Evolutionary conservation across 163 green algal genomes (phyloP), one percentile per base, ranked within the genome.

Genomic region (Scenedesmus sp.): DNA sequence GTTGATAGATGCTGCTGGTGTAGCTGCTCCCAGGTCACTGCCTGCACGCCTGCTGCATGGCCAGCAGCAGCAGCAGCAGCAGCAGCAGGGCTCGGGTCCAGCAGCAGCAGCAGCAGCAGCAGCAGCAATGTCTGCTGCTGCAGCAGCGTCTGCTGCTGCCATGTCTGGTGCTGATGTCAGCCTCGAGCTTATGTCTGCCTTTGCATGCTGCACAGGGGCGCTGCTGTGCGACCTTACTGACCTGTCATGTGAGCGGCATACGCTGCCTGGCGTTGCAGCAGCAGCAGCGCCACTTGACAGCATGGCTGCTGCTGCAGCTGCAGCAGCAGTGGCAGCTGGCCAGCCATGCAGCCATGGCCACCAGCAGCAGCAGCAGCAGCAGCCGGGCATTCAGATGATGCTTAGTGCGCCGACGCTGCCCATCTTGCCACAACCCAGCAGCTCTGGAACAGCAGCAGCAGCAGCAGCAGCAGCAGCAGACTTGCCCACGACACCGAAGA

Each of bases 121-220:
- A 64, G 84, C 9, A 64, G 62, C 34, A 23, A 55, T 76, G 83
- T 16, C 56, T 82, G 62, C 56, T 54, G 84, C 81, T 67, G 81
- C 81, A 18, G 56, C 81, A 67, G 81, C 81, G 26, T 46, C 34
- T 46, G 34, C 70, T 79, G 84, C 34, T 46, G 84, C 84, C 4
- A 89, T 26, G 60, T 86, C 52, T 26, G 46, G 84, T 26, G 84
- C 84, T 23, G 84, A 89, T 46, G 60, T 3, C 13, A 89, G 84
- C 73, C 54, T 91, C 6, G n/a, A 73, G 52, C 87, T 91, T 3
- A 91, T 91, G 87, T 91, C 87, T 23, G 87, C 87, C 5, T 85
- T 76, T 18, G 73, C 46, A 4, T 91, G n/a, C n/a, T 46, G 70
- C 70, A 52, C 70, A 5, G 70, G 70, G 23, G 12, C 77, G 77